Percentiles rank a stretch among this genome's conserved stretches.
Evolutionary conservation across 1,284 basidiomycete species (phyloP).

Genomic region (Chiua sp.): DNA sequence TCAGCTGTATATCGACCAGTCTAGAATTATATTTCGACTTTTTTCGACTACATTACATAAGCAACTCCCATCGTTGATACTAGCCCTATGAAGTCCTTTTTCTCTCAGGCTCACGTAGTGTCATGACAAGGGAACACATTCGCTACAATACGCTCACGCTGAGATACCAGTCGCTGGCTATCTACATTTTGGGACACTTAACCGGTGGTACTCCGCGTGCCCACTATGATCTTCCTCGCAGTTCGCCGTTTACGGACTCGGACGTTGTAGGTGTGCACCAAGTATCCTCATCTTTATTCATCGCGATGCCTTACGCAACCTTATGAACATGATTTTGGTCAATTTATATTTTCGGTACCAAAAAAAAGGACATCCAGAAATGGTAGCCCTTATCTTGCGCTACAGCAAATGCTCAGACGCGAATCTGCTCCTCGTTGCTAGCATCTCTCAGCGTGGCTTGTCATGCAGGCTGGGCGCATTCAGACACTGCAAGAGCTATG

Average conservation of each 20-base stretch:
- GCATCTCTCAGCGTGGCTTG: neutral
- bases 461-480: neutral
- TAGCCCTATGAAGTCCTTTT: neutral
- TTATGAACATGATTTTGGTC: conserved; percentile 3
- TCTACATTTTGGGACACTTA: neutral
- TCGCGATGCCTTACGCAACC: neutral
- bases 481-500: conserved; percentile 7
- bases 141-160: conserved; percentile 1
- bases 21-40: too few species aligned
- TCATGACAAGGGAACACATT: conserved; percentile 1
- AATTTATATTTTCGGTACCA: conserved; percentile 1
- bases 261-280: neutral
- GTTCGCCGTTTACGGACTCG: neutral
- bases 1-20: too few species aligned
- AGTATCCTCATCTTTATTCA: neutral
- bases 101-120: conserved; percentile 9
- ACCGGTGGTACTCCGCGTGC: neutral
- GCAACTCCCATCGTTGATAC: conserved; percentile 1
- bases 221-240: conserved; percentile 1
- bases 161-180: neutral
- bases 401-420: conserved; percentile 7
- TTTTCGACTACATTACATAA: too few species aligned
- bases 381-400: conserved; percentile 25
- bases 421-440: neutral
- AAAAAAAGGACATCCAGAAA: conserved; percentile 23